phyloP scores from a whole-genome alignment of 345 rosid species.

The Salix koriyanagi region DNA sequence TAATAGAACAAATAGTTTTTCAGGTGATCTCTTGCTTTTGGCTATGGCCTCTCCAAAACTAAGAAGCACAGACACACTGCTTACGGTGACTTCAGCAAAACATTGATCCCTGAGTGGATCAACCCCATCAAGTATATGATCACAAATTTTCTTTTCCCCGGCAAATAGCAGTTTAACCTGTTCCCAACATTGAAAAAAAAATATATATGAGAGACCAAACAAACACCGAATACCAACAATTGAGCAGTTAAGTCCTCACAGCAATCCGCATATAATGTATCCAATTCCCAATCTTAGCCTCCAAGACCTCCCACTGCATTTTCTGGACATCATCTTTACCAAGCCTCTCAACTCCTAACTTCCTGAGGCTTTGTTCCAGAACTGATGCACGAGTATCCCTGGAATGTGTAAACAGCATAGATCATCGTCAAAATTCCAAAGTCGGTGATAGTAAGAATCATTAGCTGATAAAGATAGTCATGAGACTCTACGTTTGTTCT shows the following conservation, averaged over 20 bases:
- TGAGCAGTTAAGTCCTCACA: constrained; percentile 37
- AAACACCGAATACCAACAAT: neutral
- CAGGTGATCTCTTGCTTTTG: constrained; percentile 96
- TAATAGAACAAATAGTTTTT: constrained; percentile 79
- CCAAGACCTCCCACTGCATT: constrained; percentile 98
- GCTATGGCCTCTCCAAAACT: constrained; percentile 97
- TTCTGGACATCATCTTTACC: constrained; percentile 94
- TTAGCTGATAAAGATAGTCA: neutral
- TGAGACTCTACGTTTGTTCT: neutral
- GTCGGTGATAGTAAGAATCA: neutral
- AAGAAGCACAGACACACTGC: constrained; percentile 71
- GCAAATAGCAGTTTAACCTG: constrained; percentile 86
- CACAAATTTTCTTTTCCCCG: constrained; percentile 87
- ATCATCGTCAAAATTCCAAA: neutral
- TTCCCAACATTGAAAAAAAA: constrained; percentile 22
- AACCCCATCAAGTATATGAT: constrained; percentile 70
- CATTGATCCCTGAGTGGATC: constrained; percentile 76
- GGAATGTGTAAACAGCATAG: constrained; percentile 5
- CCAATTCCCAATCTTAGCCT: constrained; percentile 97
- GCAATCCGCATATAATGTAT: constrained; percentile 93
- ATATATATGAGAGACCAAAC: neutral
- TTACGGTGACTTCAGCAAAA: constrained; percentile 82
- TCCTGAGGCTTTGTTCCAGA: constrained; percentile 82
- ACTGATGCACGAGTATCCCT: constrained; percentile 87
- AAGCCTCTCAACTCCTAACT: constrained; percentile 91